These are phyloP conservation scores for Sclerotiophoma versabilis DNA, from an alignment of 2,329 filamentous ascomycete genomes.

Conservation along the genomic window DNA sequence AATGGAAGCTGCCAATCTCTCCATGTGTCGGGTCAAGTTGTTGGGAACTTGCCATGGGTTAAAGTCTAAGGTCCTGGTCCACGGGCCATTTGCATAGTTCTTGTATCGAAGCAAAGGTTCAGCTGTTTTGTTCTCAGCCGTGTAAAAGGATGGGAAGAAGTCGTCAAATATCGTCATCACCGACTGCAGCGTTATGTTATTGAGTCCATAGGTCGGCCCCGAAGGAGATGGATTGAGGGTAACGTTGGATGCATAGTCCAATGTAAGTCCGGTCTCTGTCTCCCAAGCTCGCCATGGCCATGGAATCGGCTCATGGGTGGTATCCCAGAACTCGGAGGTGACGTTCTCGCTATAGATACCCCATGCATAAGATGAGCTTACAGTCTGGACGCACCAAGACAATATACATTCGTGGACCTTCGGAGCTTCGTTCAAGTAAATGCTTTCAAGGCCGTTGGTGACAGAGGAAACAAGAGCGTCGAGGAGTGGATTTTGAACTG, in stretches of 20 bases:
- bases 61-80: not conserved
- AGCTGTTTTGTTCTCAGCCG: not conserved
- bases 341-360: slow-evolving; percentile 32
- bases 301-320: slow-evolving; percentile 9
- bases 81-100: not conserved
- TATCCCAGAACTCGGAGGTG: slow-evolving; percentile 1
- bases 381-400: slow-evolving; percentile 39
- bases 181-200: slow-evolving; percentile 14
- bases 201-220: slow-evolving; percentile 6
- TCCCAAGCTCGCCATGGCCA: too few species aligned
- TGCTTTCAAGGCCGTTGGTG: not conserved
- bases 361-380: slow-evolving; percentile 28
- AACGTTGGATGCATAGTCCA: too few species aligned
- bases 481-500: slow-evolving; percentile 24
- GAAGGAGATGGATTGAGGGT: too few species aligned
- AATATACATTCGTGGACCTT: slow-evolving; percentile 31
- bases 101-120: slow-evolving; percentile 2
- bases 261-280: too few species aligned
- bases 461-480: slow-evolving; percentile 25
- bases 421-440: slow-evolving; percentile 20
- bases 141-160: slow-evolving; percentile 29
- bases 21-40: slow-evolving; percentile 32
- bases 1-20: slow-evolving; percentile 26
- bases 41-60: slow-evolving; percentile 29
- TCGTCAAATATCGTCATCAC: slow-evolving; percentile 24